Conservation (phyloP, 2,329 filamentous ascomycete species). For the Ophiostoma montium region DNA sequence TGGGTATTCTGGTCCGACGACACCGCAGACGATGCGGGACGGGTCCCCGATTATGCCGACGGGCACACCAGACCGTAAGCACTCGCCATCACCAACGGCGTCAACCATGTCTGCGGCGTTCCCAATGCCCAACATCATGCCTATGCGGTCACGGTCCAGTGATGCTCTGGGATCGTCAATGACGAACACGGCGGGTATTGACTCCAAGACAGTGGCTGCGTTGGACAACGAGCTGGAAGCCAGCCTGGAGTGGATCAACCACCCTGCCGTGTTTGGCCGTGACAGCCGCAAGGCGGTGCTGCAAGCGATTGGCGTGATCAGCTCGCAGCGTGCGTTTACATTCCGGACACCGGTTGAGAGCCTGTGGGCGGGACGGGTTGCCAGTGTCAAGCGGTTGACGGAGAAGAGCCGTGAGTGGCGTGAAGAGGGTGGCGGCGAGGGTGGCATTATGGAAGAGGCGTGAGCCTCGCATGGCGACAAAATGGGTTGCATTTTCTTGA, state of each 20-base stretch:
- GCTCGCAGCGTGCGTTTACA: constrained; percentile 83
- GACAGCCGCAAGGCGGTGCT: constrained; percentile 92
- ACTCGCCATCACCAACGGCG: constrained; percentile 39
- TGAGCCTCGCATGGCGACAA: too few relatives aligned
- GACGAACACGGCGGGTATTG: constrained; percentile 52
- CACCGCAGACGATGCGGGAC: constrained; percentile 32
- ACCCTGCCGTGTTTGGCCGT: constrained; percentile 85
- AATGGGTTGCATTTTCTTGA: too few relatives aligned
- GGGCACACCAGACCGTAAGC: constrained; percentile 39
- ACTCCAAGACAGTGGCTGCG: constrained; percentile 65
- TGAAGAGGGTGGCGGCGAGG: constrained; percentile 66
- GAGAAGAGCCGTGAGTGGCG: constrained; percentile 85
- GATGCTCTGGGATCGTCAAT: constrained; percentile 42
- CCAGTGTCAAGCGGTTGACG: constrained; percentile 66
- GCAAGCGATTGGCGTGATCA: constrained; percentile 93
- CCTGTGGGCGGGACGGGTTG: constrained; percentile 73
- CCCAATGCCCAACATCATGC: constrained; percentile 23
- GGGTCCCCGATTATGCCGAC: constrained; percentile 26
- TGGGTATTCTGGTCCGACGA: constrained; percentile 30
- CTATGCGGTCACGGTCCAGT: constrained; percentile 38
- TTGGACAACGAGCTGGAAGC: constrained; percentile 84
- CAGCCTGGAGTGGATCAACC: constrained; percentile 92
- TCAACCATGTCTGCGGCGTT: constrained; percentile 32
- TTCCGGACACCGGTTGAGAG: constrained; percentile 82
- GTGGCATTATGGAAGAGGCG: constrained; percentile 46